Evolutionary conservation across 2,329 filamentous ascomycete genomes (phyloP).

Genomic region (Pseudogymnoascus sp.): DNA sequence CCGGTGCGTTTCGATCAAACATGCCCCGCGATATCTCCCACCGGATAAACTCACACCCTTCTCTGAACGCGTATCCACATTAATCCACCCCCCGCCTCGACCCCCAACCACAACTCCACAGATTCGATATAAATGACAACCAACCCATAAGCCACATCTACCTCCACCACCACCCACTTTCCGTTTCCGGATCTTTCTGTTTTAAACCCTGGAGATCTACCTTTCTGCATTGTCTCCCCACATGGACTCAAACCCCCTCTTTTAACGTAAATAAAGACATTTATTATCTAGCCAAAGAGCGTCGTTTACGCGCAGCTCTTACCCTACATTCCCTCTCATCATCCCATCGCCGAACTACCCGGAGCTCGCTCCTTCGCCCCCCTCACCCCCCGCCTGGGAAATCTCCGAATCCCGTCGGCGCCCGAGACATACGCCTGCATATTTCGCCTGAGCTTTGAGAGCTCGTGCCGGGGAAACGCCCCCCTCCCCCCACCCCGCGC

Average conservation of each 20-base stretch:
- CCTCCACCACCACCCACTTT: neutral
- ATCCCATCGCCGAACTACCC: neutral
- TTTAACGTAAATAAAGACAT: neutral
- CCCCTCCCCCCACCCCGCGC: neutral
- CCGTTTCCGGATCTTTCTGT: neutral
- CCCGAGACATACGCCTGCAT: neutral
- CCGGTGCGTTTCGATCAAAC: neutral
- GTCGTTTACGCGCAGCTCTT: neutral
- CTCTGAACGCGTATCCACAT: neutral
- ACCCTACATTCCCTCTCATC: neutral
- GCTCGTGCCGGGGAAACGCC: neutral
- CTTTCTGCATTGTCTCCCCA: neutral
- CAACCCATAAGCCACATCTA: constrained; percentile 3
- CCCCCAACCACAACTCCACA: constrained; percentile 1
- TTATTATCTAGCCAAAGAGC: neutral
- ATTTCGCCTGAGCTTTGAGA: neutral
- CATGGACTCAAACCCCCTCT: neutral
- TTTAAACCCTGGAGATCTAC: neutral
- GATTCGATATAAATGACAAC: constrained; percentile 8
- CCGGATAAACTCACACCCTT: neutral
- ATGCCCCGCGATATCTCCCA: neutral
- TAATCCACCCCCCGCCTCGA: neutral
- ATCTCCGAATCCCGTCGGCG: constrained; percentile 7
- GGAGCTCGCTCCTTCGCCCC: neutral
- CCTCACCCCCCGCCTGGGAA: neutral